Base-by-base conservation (phyloP, 805 yeast genomes). In the Metschnikowia sp. region DNA sequence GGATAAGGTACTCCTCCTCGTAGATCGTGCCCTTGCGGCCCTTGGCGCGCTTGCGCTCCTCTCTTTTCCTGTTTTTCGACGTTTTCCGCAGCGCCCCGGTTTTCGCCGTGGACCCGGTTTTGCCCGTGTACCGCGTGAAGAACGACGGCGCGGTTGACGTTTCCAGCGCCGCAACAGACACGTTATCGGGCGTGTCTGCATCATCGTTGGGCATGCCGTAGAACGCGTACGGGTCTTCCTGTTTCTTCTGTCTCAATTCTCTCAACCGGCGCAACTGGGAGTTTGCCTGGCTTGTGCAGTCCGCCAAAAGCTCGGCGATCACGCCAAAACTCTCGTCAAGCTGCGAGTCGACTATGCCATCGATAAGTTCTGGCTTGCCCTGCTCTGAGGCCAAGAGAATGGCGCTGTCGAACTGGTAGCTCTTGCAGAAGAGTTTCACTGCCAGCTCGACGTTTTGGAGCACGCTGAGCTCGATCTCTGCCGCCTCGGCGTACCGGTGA, bases 21-120 rank as follows among this genome's bases (percentile, higher is more conserved):
- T 94, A 94, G 18, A 94, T 86, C 7, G 97, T 92, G 40, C 98
- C 98, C 71, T 94, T 94, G 74, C 95, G 89, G 50, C 99, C 99
- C 58, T 96, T 82, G 2, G 99, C 99, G 50, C 83, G 79, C 71
- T 94, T 94, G 59, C 99, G 81, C 63, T 92, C 99, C 67, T 92
- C 97, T 55, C 99, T 81, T 64, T 96, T 87, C 55, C 84, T 81
- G 66, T 94, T 94, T 70, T 94, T 94, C 7, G 95, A 79, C 0
- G 99, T 91, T 60, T 86, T 79, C 66, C 99, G 80, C 0, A 97
- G 84, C 2, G 94, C 97, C 29, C 98, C 97, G 0, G 99, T 94
- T 62, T 87, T 86, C 4, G 98, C 98, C 3, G 99, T 94, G 22
- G 96, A 96, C 1, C 86, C 76, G 1, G 98, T 91, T 67, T 92